Evolutionary conservation across 495 filamentous ascomycete species (phyloP).

Genomic region (Penicillium cosmopolitanum): DNA sequence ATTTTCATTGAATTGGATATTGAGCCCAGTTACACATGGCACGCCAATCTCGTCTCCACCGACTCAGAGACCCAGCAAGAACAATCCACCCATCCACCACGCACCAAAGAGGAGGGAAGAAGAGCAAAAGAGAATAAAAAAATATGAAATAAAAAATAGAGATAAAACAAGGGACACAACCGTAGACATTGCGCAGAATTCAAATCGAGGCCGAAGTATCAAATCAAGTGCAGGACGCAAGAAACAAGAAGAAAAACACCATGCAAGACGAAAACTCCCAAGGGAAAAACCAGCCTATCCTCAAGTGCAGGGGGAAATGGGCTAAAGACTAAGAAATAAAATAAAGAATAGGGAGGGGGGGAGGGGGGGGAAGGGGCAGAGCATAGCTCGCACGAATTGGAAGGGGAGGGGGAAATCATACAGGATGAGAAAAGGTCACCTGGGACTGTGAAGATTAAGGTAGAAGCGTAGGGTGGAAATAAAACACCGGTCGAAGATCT

Average conservation of each 20-base stretch:
- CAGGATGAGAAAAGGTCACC: background rate
- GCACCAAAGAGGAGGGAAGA: background rate
- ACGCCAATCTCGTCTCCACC: background rate
- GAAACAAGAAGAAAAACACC: background rate
- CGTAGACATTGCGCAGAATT: background rate
- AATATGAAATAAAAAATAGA: background rate
- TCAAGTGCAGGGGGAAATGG: background rate
- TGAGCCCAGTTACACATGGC: background rate
- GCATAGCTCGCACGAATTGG: background rate
- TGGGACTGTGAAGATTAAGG: background rate
- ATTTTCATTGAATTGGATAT: conserved; percentile 2
- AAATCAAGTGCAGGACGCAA: background rate
- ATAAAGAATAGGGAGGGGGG: background rate
- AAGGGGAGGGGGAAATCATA: background rate
- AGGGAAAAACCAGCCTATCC: background rate
- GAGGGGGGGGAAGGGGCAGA: no score
- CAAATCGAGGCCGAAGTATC: background rate
- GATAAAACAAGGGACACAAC: background rate
- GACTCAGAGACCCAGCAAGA: background rate
- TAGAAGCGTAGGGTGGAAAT: background rate
- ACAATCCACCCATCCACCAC: background rate
- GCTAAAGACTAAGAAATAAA: background rate
- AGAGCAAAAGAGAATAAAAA: background rate
- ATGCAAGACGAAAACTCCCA: background rate
- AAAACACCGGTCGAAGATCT: background rate